Conservation (phyloP, 371 early-diverging fungal species). For the Batkoa obscura region DNA sequence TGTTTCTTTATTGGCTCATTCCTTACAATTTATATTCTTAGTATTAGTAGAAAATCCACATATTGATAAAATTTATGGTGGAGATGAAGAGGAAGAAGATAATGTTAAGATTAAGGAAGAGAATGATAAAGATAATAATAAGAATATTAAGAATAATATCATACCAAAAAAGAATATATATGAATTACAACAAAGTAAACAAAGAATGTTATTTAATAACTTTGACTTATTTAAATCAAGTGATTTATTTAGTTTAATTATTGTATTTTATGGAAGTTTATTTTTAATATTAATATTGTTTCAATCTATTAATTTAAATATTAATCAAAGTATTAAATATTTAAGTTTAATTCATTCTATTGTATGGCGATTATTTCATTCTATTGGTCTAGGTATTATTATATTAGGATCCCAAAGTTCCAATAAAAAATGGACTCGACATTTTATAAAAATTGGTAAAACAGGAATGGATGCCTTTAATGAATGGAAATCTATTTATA, state of each 20-base stretch:
- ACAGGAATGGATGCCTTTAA: conserved; percentile 68
- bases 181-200: too few species aligned
- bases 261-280: conserved; percentile 49
- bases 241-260: conserved; percentile 55
- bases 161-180: conserved; percentile 32
- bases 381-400: conserved; percentile 45
- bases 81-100: too few species aligned
- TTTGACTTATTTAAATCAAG: conserved; percentile 55
- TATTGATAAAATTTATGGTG: conserved; percentile 13
- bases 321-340: conserved; percentile 2
- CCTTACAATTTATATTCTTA: conserved; percentile 73
- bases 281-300: conserved; percentile 8
- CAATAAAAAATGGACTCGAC: conserved; percentile 64
- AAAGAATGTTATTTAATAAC: neutral
- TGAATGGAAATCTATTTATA: conserved; percentile 89
- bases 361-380: conserved; percentile 71
- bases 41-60: conserved; percentile 86
- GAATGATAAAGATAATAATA: conserved; percentile 48
- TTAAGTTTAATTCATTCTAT: conserved; percentile 46
- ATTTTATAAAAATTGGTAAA: conserved; percentile 82
- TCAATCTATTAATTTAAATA: too few species aligned
- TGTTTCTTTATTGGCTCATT: conserved; percentile 73
- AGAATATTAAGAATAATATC: conserved; percentile 73
- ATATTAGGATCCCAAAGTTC: conserved; percentile 58
- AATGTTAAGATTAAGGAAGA: neutral